Conservation (phyloP, 1,284 basidiomycete genomes). For the Phylloporus sp. region DNA sequence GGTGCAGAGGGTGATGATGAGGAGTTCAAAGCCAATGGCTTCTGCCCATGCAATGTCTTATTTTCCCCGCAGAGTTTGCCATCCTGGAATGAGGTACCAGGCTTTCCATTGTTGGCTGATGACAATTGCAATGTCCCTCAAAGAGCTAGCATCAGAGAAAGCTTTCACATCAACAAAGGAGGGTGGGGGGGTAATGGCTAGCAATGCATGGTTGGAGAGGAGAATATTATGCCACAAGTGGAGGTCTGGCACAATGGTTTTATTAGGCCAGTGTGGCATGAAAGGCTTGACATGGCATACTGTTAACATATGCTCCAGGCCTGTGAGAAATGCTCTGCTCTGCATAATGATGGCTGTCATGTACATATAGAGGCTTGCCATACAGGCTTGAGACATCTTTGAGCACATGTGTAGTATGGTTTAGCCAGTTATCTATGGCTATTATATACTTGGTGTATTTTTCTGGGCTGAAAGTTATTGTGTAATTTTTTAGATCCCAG, state of each 20-base stretch:
- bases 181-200: neutral
- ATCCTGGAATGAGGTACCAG: conserved; percentile 3
- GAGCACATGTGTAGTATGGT: neutral
- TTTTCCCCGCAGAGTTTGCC: neutral
- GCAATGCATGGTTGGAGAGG: rapidly evolving
- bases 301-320: conserved; percentile 6
- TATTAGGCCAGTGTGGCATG: neutral
- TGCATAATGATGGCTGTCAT: neutral
- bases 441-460: neutral
- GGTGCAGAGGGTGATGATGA: conserved; percentile 25
- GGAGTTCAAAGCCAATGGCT: conserved; percentile 23
- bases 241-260: neutral
- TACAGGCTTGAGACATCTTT: conserved; percentile 6
- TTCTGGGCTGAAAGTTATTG: neutral
- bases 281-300: neutral
- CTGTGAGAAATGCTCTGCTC: conserved; percentile 8
- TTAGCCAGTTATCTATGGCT: neutral
- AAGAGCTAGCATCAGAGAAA: conserved; percentile 8
- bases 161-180: rapidly evolving
- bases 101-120: neutral
- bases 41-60: conserved; percentile 23
- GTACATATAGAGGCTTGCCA: conserved; percentile 8
- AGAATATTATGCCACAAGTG: neutral
- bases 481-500: neutral
- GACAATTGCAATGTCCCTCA: neutral